These are phyloP conservation scores for Septoria petroselini DNA, from an alignment of 2,329 filamentous ascomycete genomes.

Conservation along the genomic window DNA sequence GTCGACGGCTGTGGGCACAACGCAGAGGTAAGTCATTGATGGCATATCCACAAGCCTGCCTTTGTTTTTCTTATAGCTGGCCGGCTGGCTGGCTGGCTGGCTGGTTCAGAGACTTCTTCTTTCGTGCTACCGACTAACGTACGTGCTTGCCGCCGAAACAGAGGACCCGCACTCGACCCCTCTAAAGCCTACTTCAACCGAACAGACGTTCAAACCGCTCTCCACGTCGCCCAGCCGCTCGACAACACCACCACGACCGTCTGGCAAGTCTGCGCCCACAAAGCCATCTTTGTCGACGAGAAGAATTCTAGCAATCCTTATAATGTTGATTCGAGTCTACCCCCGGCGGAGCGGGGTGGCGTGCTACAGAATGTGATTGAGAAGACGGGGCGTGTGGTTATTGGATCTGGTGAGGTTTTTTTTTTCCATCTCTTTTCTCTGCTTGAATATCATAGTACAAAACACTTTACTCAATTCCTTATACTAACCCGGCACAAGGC, in stretches of 20 bases:
- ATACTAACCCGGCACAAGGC: no score
- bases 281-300: background rate
- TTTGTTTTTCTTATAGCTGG: no score
- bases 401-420: constrained; percentile 20
- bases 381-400: constrained; percentile 33
- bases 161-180: no score
- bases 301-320: background rate
- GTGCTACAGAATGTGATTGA: constrained; percentile 31
- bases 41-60: no score
- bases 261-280: constrained; percentile 27
- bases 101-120: no score
- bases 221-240: constrained; percentile 36
- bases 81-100: no score
- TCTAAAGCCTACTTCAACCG: constrained; percentile 39
- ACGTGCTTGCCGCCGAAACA: no score
- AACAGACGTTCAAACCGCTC: constrained; percentile 35
- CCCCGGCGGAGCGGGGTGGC: constrained; percentile 10
- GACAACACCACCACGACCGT: no score
- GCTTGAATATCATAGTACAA: no score
- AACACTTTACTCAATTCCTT: no score
- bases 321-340: constrained; percentile 21
- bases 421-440: background rate
- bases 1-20: constrained; percentile 15
- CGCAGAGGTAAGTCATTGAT: no score
- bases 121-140: no score